phyloP scores from a whole-genome alignment of 805 yeast species.

The Ogataea paradorogensis region DNA sequence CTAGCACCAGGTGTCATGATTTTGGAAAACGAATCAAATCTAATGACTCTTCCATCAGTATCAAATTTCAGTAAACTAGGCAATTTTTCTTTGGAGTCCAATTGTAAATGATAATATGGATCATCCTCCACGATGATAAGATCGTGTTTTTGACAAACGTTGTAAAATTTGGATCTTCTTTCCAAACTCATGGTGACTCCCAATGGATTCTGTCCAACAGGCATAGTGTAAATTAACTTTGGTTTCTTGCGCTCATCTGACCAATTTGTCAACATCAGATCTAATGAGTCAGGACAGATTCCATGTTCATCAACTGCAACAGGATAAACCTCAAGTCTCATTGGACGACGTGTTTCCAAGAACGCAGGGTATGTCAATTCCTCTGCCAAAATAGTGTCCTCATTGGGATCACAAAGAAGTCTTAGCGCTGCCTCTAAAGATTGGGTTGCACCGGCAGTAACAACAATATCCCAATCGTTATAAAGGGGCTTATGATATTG shows the following conservation, averaged over 20 bases:
- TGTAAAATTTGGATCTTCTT: constrained; percentile 57
- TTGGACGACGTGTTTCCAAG: constrained; percentile 73
- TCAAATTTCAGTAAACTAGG: constrained; percentile 71
- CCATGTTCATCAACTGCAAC: constrained; percentile 79
- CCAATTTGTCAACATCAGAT: constrained; percentile 64
- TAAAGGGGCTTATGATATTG: constrained; percentile 44
- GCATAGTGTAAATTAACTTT: constrained; percentile 62
- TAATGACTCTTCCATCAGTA: constrained; percentile 70
- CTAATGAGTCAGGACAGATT: constrained; percentile 69
- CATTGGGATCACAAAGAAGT: constrained; percentile 68
- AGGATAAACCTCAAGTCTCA: constrained; percentile 66
- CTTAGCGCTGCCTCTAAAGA: constrained; percentile 82
- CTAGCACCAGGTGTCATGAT: constrained; percentile 76
- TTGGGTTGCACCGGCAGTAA: constrained; percentile 86
- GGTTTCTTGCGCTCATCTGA: constrained; percentile 46
- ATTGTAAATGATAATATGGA: constrained; percentile 77
- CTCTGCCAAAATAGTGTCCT: constrained; percentile 77
- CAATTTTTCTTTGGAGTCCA: constrained; percentile 49
- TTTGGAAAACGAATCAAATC: constrained; percentile 78
- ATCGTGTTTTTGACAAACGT: constrained; percentile 63
- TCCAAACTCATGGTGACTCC: constrained; percentile 62
- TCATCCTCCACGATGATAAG: constrained; percentile 77
- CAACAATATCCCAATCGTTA: constrained; percentile 64
- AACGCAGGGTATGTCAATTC: constrained; percentile 83
- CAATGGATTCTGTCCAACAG: constrained; percentile 85